Base-by-base conservation (phyloP, 805 yeast genomes). In the Metschnikowia continentalis region DNA sequence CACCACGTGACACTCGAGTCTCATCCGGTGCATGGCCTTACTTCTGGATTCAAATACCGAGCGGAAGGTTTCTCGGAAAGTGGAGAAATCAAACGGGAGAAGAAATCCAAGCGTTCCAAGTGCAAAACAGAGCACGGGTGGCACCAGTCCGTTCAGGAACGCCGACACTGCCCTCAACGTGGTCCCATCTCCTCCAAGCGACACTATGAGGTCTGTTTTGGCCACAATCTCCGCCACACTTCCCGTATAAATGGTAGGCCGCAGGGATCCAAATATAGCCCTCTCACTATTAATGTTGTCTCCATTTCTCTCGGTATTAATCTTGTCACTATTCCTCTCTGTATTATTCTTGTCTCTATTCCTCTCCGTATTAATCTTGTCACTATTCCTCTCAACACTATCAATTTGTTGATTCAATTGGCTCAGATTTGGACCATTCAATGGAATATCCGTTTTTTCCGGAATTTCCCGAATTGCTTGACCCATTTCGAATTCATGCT, bases 161-260 rank as follows among this genome's bases (percentile, higher is more conserved):
- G 82, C 72, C 5, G 94, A 82, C 0, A 90, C 92, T 0, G 92
- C 96, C 49, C 91, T 79, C 41, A 91, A 67, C 49, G 90, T 89
- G 0, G 97, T 91, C 5, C 98, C 98, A 67, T 91, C 98, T 17
- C 98, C 98, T n/a, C 98, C 98, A 37, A 91, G 68, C 0, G 96
- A 87, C 7, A 91, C 90, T 36, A 91, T 70, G 40, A 91, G 66
- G 62, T 91, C 98, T 0, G 96, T 80, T 58, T 83, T 87, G 10
- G 72, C 59, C 1, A 81, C 76, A 40, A 90, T 80, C 8, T 83
- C 86, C 10, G 72, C 68, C 15, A 67, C 66, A 3, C 78, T 59
- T 0, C 95, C 94, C 0, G 91, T 80, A 60, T 75, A 82, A 1
- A 88, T 53, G 3, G 32, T 23, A 15, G 35, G 22, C 26, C 15